phyloP scores from a whole-genome alignment of 2,329 filamentous ascomycete species.

The Curvularia sp. region DNA sequence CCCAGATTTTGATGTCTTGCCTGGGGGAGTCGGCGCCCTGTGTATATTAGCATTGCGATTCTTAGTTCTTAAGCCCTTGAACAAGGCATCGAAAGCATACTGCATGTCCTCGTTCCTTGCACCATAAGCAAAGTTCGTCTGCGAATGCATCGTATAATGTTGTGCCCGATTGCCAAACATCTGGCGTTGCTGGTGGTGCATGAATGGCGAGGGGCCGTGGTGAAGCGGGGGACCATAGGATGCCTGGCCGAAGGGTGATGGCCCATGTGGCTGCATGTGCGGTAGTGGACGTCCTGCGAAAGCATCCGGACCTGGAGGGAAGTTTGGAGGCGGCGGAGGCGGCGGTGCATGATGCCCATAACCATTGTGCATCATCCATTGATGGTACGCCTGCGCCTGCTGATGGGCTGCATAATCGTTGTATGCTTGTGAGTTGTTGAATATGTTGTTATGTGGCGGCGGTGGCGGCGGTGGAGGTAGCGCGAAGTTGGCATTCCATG shows the following conservation, averaged over 20 bases:
- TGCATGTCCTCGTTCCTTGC: conserved; percentile 29
- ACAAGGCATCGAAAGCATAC: conserved; percentile 30
- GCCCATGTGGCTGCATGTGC: conserved; percentile 16
- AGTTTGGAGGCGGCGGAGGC: conserved; percentile 8
- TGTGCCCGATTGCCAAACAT: conserved; percentile 25
- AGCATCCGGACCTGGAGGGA: conserved; percentile 7
- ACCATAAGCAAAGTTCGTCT: conserved; percentile 19
- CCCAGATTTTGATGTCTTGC: conserved; percentile 24
- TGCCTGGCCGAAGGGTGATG: conserved; percentile 10
- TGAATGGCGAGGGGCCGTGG: conserved; percentile 5
- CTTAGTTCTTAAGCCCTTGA: conserved; percentile 17
- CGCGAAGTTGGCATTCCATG: conserved; percentile 19
- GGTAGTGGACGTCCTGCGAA: conserved; percentile 7
- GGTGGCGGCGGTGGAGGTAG: conserved; percentile 17
- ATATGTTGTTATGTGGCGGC: conserved; percentile 19
- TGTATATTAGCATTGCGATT: conserved; percentile 24
- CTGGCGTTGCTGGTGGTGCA: conserved; percentile 15
- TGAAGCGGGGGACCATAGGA: conserved; percentile 14
- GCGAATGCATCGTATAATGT: conserved; percentile 24
- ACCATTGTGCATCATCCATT: conserved; percentile 30
- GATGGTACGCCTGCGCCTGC: conserved; percentile 29
- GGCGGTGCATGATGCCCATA: conserved; percentile 20
- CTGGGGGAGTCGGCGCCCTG: conserved; percentile 28
- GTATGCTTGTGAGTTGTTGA: conserved; percentile 16
- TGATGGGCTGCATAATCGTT: conserved; percentile 24